Evolutionary conservation across 108 stramenopile genomes (phyloP).

Genomic region (Cylindrotheca closterium): DNA sequence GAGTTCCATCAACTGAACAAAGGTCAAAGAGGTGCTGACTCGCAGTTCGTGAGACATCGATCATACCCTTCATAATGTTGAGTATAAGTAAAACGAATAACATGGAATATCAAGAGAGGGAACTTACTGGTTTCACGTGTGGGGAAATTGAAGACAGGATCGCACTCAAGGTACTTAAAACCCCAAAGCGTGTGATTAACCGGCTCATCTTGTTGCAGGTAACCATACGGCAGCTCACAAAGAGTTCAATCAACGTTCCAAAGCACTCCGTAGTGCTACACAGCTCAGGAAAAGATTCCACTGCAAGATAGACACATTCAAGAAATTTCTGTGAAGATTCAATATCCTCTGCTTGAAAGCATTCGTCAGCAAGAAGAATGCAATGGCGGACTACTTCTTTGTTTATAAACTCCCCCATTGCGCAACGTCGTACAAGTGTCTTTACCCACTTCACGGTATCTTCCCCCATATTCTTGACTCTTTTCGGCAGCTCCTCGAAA

Average conservation of each 20-base stretch:
- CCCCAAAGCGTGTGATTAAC: constrained; percentile 42
- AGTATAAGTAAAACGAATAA: no score
- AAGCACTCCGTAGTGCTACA: constrained; percentile 56
- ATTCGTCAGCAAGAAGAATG: constrained; percentile 74
- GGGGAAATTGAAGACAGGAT: constrained; percentile 17
- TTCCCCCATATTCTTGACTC: constrained; percentile 64
- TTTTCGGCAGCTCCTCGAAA: constrained; percentile 79
- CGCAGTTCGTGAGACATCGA: background rate
- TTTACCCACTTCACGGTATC: constrained; percentile 58
- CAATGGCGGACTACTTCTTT: constrained; percentile 64
- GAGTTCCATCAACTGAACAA: constrained; percentile 54
- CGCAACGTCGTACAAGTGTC: constrained; percentile 58
- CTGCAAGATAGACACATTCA: constrained; percentile 50
- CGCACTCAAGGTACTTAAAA: constrained; percentile 62
- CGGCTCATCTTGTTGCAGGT: constrained; percentile 19
- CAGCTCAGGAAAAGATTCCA: constrained; percentile 48
- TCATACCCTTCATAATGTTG: background rate
- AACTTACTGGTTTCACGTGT: background rate
- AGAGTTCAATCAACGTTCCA: constrained; percentile 57
- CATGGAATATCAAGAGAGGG: no score
- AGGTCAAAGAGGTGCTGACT: background rate
- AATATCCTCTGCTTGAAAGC: constrained; percentile 58
- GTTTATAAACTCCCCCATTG: constrained; percentile 77
- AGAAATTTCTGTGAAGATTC: constrained; percentile 51
- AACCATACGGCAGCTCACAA: constrained; percentile 32